A percentile compares a stretch with the other conserved stretches of the same genome.
These are phyloP conservation scores for Trichosporon sp. DNA, from an alignment of 1,284 basidiomycete genomes.

Conservation along the genomic window DNA sequence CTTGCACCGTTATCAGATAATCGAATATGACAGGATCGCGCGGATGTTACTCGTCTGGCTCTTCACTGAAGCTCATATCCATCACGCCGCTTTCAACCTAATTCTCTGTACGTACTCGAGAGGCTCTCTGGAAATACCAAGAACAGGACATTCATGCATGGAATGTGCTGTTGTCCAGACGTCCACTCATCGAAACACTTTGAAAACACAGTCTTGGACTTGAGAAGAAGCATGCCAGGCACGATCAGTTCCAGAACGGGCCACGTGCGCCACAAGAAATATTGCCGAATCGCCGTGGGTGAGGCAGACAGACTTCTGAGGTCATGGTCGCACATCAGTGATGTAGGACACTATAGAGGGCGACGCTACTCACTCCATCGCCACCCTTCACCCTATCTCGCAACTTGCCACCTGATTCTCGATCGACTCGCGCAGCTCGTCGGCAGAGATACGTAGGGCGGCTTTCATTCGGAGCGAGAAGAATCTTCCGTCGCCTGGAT, in stretches of 20 bases:
- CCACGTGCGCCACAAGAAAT: conserved; percentile 1
- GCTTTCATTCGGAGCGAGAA: conserved; percentile 8
- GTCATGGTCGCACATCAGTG: neutral
- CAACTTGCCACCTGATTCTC: conserved; percentile 2
- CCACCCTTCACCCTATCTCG: neutral
- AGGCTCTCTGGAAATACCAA: too few relatives aligned
- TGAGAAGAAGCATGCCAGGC: neutral
- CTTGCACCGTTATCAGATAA: neutral
- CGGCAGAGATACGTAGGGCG: conserved; percentile 2
- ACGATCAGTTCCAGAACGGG: neutral
- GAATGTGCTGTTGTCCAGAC: too few relatives aligned
- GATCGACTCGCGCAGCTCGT: conserved; percentile 8
- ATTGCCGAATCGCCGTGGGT: neutral
- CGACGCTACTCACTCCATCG: conserved; percentile 5
- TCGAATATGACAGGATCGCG: neutral
- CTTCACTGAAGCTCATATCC: too few relatives aligned
- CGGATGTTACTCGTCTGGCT: too few relatives aligned
- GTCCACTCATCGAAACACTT: too few relatives aligned
- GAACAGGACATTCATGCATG: too few relatives aligned
- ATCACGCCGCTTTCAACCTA: too few relatives aligned
- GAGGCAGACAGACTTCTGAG: conserved; percentile 5
- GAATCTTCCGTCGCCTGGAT: conserved; percentile 1
- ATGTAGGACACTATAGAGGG: neutral
- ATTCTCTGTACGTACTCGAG: too few relatives aligned
- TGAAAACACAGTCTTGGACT: too few relatives aligned